Evolutionary conservation across 306 rosid genomes (phyloP).

Genomic region (Vachellia collinsii): DNA sequence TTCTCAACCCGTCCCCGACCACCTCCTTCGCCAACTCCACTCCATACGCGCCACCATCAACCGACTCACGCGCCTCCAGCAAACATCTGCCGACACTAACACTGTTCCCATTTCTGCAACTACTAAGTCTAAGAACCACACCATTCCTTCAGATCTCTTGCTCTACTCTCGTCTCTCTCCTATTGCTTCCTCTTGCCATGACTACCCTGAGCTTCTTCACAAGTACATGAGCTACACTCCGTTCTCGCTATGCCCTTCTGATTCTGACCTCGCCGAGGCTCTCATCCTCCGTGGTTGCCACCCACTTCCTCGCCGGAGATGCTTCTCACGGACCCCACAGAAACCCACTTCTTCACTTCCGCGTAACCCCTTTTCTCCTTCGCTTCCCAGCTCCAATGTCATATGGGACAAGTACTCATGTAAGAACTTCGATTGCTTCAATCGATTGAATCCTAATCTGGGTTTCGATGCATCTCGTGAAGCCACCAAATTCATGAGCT

Average conservation of each 20-base stretch:
- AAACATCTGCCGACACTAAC: not conserved
- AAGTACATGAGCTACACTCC: conserved; percentile 80
- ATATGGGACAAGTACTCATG: conserved; percentile 80
- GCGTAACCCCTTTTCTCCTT: conserved; percentile 52
- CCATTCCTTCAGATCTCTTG: conserved; percentile 74
- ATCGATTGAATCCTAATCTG: conserved; percentile 55
- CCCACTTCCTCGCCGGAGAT: conserved; percentile 97
- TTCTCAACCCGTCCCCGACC: conserved; percentile 65
- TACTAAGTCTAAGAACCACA: conserved; percentile 22
- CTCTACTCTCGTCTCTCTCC: conserved; percentile 76
- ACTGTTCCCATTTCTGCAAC: not conserved
- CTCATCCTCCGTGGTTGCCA: conserved; percentile 88
- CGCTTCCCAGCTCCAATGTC: conserved; percentile 60
- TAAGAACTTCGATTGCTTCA: conserved; percentile 71
- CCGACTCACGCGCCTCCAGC: conserved; percentile 86
- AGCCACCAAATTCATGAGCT: conserved; percentile 45
- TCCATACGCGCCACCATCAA: conserved; percentile 96
- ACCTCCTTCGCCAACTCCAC: conserved; percentile 80
- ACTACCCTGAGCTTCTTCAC: conserved; percentile 81
- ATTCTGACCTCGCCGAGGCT: conserved; percentile 67
- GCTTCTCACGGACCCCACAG: conserved; percentile 74
- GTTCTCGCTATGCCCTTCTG: conserved; percentile 73
- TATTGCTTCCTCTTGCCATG: conserved; percentile 80
- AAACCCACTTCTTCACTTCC: conserved; percentile 66
- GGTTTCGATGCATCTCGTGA: conserved; percentile 66